Evolutionary conservation across 352 stramenopile species (phyloP), one percentile per base, ranked within the genome.

Genomic region (Phytophthora brassicae): DNA sequence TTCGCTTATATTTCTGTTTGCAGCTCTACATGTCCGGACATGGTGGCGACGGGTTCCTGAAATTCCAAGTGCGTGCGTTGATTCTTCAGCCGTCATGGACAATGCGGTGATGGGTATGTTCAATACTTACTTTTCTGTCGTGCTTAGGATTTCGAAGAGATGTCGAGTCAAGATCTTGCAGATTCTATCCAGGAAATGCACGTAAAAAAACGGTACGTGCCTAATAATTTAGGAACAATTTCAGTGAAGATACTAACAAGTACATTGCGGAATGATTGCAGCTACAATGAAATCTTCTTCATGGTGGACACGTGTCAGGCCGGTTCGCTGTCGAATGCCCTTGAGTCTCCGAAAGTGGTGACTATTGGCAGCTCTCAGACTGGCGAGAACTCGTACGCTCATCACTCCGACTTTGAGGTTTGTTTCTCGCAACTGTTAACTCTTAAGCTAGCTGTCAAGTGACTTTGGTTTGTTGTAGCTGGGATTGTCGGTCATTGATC

Each of bases 241-340:
- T n/a, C 12, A 4, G n/a, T 24, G 17, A 49, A 24, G 22, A 43
- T 2, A 11, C 28, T 50, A 36, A 62, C 33, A 20, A 52, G 28
- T 42, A 1, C 6, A 28, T 29, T 31, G 3, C 26, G 28, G 19
- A 4, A 39, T 39, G 33, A 4, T 22, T 31, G 22, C 53, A 92
- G 86, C 42, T 99, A 97, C 75, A 90, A 97, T 31, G 81, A 98
- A 64, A 91, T 98, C 19, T 95, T 99, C 47, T 98, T 98, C 66
- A 97, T 98, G 72, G 92, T 98, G n/a, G 96, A 99, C 83, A 99
- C 96, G 6, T 99, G 96, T 70, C 96, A 99, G 71, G 96, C 95
- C 4, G 96, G 94, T 33, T 98, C 95, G 43, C 78, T 98, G 26
- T 86, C 83, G 31, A 94, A 94, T 44, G 73, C 88, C 6, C 79